A percentile compares a stretch with the other conserved stretches of the same genome.
phyloP scores from a whole-genome alignment of 345 rosid species.

The Syzygium aromaticum region DNA sequence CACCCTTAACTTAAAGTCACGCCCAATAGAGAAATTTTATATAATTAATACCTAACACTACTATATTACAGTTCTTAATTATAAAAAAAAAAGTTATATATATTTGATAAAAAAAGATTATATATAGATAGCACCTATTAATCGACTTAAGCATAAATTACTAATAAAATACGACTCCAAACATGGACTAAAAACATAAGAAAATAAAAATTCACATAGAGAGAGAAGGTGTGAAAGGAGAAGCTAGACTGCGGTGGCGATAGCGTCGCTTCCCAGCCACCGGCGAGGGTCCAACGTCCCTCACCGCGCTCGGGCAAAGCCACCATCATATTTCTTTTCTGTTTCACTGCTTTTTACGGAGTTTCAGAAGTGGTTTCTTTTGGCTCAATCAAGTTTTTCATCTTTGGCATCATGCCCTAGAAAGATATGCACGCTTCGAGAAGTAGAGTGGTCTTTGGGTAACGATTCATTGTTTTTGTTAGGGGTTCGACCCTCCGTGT shows the following conservation, averaged over 20 bases:
- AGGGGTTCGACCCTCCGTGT: not conserved
- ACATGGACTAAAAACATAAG: not conserved
- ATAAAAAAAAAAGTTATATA: no score
- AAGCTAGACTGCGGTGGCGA: not conserved
- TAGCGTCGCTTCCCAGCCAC: not conserved
- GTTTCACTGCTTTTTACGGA: not conserved
- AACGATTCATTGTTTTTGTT: not conserved
- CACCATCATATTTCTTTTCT: not conserved
- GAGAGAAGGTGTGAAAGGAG: not conserved
- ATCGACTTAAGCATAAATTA: no score
- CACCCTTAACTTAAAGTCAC: no score
- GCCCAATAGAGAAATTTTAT: no score
- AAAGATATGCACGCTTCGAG: not conserved
- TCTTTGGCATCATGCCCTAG: not conserved
- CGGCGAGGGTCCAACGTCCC: not conserved
- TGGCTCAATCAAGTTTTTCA: not conserved
- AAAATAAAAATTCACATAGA: not conserved
- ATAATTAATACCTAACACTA: no score
- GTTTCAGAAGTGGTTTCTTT: not conserved
- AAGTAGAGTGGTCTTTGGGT: not conserved
- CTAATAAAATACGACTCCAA: no score
- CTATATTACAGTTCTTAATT: no score
- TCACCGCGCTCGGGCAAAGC: not conserved
- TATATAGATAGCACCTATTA: no score
- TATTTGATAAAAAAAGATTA: no score